Evolutionary conservation across 1,284 basidiomycete genomes (phyloP), one percentile per base, ranked within the genome.

Genomic region (Heterobasidion occidentale): DNA sequence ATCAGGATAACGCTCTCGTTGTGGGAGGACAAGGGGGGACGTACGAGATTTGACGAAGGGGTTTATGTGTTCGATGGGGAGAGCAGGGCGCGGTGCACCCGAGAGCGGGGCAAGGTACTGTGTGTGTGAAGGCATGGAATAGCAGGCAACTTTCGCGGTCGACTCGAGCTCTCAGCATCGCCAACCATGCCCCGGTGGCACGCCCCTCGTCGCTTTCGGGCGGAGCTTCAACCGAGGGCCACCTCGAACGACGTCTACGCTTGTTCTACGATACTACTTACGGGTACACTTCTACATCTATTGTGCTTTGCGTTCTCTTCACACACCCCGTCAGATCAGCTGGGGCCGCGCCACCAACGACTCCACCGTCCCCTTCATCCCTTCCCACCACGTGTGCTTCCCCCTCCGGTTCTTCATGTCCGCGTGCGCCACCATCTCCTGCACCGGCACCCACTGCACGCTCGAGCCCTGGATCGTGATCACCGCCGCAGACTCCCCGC

Each of bases 391-490:
- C 54, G 77, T 74, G 38, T 77, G 72, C 71, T 85, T 91, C 1
- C 93, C 94, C 60, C 93, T 73, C 57, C 96, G 77, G 68, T 94
- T 87, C 76, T 84, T 85, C 86, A 96, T 91, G 72, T 99, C 95
- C 20, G 95, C 92, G 55, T 92, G 84, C 59, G 76, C 73, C 53
- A 91, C 76, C 81, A 98, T 92, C 63, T 93, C 91, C 60, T 81
- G 77, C 58, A 94, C 89, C 0, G 88, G 81, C 4, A 94, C 91
- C 80, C 92, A 94, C 59, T 84, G 76, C 60, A 98, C 79, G 36
- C 79, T 74, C 55, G 86, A 86, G 15, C 89, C 83, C 68, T 95
- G 89, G 62, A 98, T 90, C 17, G 92, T 94, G 64, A 98, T 97
- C 61, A 97, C 90, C 17, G 90, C 89, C 0, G 94, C 94, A 15